Percentiles rank a stretch among this genome's conserved stretches.
Conservation (phyloP, 2,329 filamentous ascomycete species). For the Raffaelea arxii region DNA sequence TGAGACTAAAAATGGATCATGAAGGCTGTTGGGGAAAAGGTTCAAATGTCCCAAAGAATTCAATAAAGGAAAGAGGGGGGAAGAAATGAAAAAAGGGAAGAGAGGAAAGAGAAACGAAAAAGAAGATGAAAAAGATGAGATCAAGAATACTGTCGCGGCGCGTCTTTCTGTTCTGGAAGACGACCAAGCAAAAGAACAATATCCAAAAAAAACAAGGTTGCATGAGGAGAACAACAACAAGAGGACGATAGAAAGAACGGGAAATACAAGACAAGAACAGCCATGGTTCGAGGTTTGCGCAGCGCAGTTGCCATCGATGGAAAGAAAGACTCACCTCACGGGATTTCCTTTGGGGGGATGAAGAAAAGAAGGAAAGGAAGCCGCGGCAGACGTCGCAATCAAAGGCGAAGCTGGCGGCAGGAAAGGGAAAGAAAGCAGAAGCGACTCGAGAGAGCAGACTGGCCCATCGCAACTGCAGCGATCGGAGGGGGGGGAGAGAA, state of each 20-base stretch:
- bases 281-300: neutral
- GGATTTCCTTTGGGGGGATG: neutral
- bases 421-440: neutral
- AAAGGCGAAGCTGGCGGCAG: neutral
- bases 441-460: neutral
- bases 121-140: neutral
- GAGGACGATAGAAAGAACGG: neutral
- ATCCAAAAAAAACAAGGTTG: neutral
- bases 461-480: neutral
- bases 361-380: neutral
- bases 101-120: neutral
- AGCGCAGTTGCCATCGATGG: neutral
- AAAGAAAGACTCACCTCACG: neutral
- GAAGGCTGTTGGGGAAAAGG: neutral
- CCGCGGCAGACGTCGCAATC: neutral
- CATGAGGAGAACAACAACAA: neutral
- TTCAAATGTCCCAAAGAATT: no score
- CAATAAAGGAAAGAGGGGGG: neutral
- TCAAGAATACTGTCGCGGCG: neutral
- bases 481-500: neutral
- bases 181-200: neutral
- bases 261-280: neutral
- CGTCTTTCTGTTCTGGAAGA: no score
- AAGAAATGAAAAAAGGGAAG: neutral
- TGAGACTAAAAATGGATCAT: conserved; percentile 2